phyloP scores from a whole-genome alignment of 352 stramenopile genomes.

The Globisporangium nagaii region DNA sequence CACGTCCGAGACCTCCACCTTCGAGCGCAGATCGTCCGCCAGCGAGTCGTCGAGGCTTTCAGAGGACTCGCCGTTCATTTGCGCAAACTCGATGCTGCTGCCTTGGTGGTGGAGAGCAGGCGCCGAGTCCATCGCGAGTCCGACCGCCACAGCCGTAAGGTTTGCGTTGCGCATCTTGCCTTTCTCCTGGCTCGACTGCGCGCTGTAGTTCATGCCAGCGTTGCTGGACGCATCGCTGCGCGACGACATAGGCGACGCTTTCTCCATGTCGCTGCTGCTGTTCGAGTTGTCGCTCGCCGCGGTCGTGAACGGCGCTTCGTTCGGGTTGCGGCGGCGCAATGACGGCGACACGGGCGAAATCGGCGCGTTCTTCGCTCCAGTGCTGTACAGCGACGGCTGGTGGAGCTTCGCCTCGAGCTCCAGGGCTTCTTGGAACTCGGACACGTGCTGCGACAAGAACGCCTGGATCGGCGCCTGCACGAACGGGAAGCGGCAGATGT shows the following conservation, averaged over 20 bases:
- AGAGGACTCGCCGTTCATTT: conserved; percentile 25
- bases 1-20: conserved; percentile 51
- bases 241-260: conserved; percentile 34
- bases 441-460: conserved; percentile 81
- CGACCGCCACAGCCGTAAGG: conserved; percentile 46
- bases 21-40: conserved; percentile 52
- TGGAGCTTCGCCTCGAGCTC: conserved; percentile 86
- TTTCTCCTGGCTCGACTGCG: conserved; percentile 8
- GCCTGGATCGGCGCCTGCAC: conserved; percentile 80
- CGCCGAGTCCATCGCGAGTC: conserved; percentile 38
- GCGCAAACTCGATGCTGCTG: conserved; percentile 28
- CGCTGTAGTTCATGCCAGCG: conserved; percentile 30
- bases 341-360: conserved; percentile 32
- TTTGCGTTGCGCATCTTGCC: conserved; percentile 49
- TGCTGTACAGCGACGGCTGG: conserved; percentile 67
- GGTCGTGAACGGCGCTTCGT: conserved; percentile 18
- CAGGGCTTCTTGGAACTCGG: conserved; percentile 81
- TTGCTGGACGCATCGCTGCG: conserved; percentile 41
- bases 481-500: conserved; percentile 86
- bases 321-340: conserved; percentile 39
- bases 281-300: neutral
- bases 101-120: conserved; percentile 23
- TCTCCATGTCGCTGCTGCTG: conserved; percentile 28
- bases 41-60: conserved; percentile 54
- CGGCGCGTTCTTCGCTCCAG: conserved; percentile 22